phyloP scores from a whole-genome alignment of 768 basidiomycete genomes.

The Amanita inopinata region DNA sequence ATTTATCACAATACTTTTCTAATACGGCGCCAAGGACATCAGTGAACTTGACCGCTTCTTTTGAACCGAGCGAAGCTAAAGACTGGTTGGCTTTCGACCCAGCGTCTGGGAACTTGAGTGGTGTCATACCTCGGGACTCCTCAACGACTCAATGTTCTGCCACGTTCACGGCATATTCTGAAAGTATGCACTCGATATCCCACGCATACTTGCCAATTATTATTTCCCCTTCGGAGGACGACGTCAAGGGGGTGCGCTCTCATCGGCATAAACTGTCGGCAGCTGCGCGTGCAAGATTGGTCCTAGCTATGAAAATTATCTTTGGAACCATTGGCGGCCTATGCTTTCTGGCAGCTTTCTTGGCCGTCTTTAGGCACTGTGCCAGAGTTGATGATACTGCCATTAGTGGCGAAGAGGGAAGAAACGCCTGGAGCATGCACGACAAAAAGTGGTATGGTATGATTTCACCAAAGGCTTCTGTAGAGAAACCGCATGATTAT shows the following conservation, averaged over 20 bases:
- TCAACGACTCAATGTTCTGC: conserved; percentile 32
- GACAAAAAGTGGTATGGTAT: conserved; percentile 67
- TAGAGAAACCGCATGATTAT: conserved; percentile 19
- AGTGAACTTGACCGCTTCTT: conserved; percentile 44
- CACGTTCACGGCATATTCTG: conserved; percentile 62
- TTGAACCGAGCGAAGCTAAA: conserved; percentile 38
- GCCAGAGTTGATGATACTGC: conserved; percentile 53
- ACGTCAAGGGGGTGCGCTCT: conserved; percentile 25
- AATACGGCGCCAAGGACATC: conserved; percentile 33
- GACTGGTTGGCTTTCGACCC: conserved; percentile 48
- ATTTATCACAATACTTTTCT: conserved; percentile 47
- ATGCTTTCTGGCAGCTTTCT: conserved; percentile 39
- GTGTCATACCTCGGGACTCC: conserved; percentile 43
- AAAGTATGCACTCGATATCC: conserved; percentile 58
- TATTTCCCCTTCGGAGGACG: conserved; percentile 28
- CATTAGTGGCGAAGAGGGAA: conserved; percentile 48
- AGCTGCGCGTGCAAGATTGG: conserved; percentile 36
- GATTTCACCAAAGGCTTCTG: conserved; percentile 10
- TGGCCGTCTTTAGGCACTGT: conserved; percentile 48
- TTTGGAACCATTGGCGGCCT: conserved; percentile 57
- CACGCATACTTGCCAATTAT: conserved; percentile 49
- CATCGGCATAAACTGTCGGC: conserved; percentile 28
- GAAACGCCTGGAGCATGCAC: conserved; percentile 47
- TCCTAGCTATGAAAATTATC: conserved; percentile 49
- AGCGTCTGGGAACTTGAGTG: conserved; percentile 35